Evolutionary conservation across 208 protist species (phyloP), one percentile per base, ranked within the genome.

Genomic region (Balamuthia mandrillaris): DNA sequence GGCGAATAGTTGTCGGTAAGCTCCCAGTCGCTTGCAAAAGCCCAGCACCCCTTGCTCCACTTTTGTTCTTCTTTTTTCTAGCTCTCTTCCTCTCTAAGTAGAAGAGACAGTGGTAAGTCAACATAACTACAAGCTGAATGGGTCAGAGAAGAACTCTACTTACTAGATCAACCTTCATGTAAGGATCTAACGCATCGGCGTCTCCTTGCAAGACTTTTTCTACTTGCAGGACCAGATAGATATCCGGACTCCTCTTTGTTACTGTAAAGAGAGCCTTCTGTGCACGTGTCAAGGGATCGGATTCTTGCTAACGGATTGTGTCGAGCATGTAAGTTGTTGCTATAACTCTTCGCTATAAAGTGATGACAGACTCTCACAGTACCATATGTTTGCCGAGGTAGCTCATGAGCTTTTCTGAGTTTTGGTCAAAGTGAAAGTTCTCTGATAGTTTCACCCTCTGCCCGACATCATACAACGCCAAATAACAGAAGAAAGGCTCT

Each of bases 151-250:
- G 27, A 35, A 31, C 39, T 31, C 27, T 31, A 21, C 18, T 3
- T 21, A 31, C n/a, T 4, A 70, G n/a, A 27, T 84, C 77, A 3
- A 58, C 54, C 31, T 85, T 87, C 1, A 61, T 81, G 31, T 90
- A 90, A 31, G 81, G 58, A 47, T 90, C 77, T 9, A 84, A 27
- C 2, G 70, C 68, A 0, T 68, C 12, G 79, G 52, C 79, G 29
- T 90, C 84, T 5, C 87, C 87, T 31, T 90, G 83, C 42, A 90
- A 75, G 3, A 90, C 77, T 27, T 90, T 90, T 37, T 90, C 78
- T 1, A 90, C 54, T 9, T 47, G 42, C 9, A 90, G 58, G 1
- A 90, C 42, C 0, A 90, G 63, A 60, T 63, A 90, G 58, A 90
- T 83, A n/a, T 90, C 84, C 3, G 51, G 44, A 21, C 37, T 85